Evolutionary conservation across 768 basidiomycete species (phyloP).

Genomic region (Suillus weaverae): DNA sequence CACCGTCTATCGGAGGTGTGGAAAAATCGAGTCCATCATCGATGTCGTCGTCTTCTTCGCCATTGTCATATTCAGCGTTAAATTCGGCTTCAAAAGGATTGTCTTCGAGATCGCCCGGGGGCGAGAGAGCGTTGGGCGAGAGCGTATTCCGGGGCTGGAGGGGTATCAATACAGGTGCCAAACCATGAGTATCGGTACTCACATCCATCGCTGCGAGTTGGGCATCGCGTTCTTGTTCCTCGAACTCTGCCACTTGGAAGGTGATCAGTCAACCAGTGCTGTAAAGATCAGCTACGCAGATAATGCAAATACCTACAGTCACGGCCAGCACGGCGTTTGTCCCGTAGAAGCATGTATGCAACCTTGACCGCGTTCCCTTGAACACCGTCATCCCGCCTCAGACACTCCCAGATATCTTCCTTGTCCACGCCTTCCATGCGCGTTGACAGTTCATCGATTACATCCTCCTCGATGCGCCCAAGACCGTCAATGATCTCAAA

Average conservation of each 20-base stretch:
- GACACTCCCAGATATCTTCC: conserved; percentile 85
- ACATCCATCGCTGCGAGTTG: conserved; percentile 81
- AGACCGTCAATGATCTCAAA: conserved; percentile 90
- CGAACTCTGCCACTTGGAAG: conserved; percentile 64
- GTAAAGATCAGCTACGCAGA: conserved; percentile 1
- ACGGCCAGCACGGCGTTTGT: conserved; percentile 80
- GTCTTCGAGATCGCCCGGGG: conserved; percentile 62
- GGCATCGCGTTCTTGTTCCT: conserved; percentile 85
- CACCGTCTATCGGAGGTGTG: conserved; percentile 36
- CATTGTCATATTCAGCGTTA: conserved; percentile 37
- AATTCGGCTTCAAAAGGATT: conserved; percentile 85
- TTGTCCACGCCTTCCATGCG: conserved; percentile 74
- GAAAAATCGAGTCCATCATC: conserved; percentile 54
- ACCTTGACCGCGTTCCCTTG: conserved; percentile 95
- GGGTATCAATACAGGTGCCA: conserved; percentile 9
- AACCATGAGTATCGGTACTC: conserved; percentile 37
- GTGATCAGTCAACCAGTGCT: conserved; percentile 17
- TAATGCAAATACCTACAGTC: conserved; percentile 62
- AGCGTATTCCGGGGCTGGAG: conserved; percentile 66
- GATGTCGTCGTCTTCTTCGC: conserved; percentile 51
- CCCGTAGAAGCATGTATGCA: conserved; percentile 90
- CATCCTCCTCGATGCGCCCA: conserved; percentile 88
- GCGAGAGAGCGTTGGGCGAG: conserved; percentile 68
- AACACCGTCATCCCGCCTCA: conserved; percentile 79
- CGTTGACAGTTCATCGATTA: conserved; percentile 77